Base-by-base conservation (phyloP, 805 yeast species). In the Saturnispora silvae region DNA sequence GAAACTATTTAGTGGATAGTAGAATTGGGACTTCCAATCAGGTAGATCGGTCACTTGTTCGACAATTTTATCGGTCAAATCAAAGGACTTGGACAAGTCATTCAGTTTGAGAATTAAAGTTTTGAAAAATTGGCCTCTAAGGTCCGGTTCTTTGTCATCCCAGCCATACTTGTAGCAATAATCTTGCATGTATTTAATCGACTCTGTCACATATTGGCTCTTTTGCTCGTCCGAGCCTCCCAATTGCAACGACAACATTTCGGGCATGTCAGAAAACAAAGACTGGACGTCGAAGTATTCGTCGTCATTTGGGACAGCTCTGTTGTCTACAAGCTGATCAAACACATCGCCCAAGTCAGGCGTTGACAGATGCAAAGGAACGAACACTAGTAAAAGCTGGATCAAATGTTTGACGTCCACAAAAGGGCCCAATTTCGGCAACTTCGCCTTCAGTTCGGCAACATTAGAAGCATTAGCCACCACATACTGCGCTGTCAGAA, bases 21-120 rank as follows among this genome's bases (percentile, higher is more conserved):
- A 52, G 27, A 49, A 45, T 5, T 46, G 46, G 5, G 22, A 15
- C 17, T 53, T 25, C 59, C 60, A 54, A n/a, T 23, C 28, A 16
- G 22, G 23, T 3, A 32, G 10, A 5, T 10, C 8, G 3, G 41
- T 33, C 14, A 53, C 34, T 3, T 39, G 41, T 1, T 28, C 17
- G 13, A 25, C 23, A 3, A 40, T 11, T 14, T 10, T 4, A 34
- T 41, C 34, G 2, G 45, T 40, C 1, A 31, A 8, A 5, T 14
- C 4, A 37, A 40, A 34, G n/a, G 40, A 40, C 5, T 42, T 35
- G 4, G 45, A 37, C 3, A 48, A 34, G 13, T 37, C 30, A 22
- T 54, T 54, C 1, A 47, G 22, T 27, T 35, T 42, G 10, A 51
- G 20, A 2, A 53, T 36, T 15, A 53, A 42, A 4, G 51, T 37